A percentile compares a stretch with the other conserved stretches of the same genome.
These are phyloP conservation scores for Mariannaea sp. DNA, from an alignment of 2,329 filamentous ascomycete genomes.

Conservation along the genomic window DNA sequence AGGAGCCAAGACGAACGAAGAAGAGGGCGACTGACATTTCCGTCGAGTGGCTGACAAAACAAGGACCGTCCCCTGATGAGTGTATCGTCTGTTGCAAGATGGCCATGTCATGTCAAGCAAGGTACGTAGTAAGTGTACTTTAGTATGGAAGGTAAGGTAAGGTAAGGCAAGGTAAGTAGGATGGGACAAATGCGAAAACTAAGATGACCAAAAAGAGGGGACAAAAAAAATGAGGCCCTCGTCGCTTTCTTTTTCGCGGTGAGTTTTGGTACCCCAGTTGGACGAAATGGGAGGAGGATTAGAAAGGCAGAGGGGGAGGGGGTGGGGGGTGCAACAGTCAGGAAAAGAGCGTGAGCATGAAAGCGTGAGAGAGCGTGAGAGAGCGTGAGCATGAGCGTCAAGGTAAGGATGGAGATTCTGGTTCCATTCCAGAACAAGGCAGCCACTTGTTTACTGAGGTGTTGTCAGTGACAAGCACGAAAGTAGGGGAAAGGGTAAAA, in stretches of 20 bases:
- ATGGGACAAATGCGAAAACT: neutral
- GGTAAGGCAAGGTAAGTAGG: neutral
- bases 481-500: neutral
- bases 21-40: conserved; percentile 34
- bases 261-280: neutral
- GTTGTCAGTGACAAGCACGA: neutral
- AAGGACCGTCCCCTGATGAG: neutral
- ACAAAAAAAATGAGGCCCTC: conserved; percentile 1
- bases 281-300: neutral
- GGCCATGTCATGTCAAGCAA: conserved; percentile 4
- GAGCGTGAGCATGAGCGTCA: conserved; percentile 9
- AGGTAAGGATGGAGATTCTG: conserved; percentile 3
- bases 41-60: conserved; percentile 34
- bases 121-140: neutral
- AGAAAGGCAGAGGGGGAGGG: neutral
- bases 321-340: conserved; percentile 1
- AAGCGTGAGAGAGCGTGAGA: conserved; percentile 3
- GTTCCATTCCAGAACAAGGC: conserved; percentile 13
- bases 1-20: conserved; percentile 23
- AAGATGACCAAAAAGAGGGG: neutral
- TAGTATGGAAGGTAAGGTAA: no score
- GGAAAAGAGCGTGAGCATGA: neutral
- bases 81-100: neutral
- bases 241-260: neutral
- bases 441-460: conserved; percentile 7